These are phyloP conservation scores for Eutrema heterophyllum DNA, from an alignment of 345 rosid genomes.

Conservation along the genomic window DNA sequence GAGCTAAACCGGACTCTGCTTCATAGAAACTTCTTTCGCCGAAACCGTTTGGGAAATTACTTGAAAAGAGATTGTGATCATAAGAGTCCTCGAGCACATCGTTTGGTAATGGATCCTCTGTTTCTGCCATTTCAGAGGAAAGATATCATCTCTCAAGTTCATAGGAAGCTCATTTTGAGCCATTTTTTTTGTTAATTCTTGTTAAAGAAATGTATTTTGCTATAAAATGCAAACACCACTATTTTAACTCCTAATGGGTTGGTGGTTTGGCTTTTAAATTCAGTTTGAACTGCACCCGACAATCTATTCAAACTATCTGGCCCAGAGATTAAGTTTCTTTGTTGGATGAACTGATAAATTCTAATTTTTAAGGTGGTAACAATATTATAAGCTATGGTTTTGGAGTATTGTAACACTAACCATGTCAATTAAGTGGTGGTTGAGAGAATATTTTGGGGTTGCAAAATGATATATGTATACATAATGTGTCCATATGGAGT, in stretches of 20 bases:
- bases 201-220: not conserved
- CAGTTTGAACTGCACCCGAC: no score
- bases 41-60: slow-evolving; percentile 17
- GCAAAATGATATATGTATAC: not conserved
- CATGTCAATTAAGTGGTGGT: not conserved
- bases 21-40: slow-evolving; percentile 65
- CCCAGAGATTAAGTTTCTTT: not conserved
- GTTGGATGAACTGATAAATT: no score
- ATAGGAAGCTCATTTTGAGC: no score
- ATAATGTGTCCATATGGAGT: no score
- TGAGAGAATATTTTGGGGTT: not conserved
- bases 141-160: not conserved
- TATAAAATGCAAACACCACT: no score
- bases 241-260: no score
- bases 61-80: slow-evolving; percentile 24
- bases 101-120: not conserved
- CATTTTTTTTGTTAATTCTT: no score
- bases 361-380: no score
- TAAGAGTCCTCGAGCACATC: slow-evolving; percentile 25
- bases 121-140: not conserved
- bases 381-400: not conserved
- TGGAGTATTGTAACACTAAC: not conserved
- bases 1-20: slow-evolving; percentile 38
- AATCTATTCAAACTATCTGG: no score
- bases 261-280: no score